Percentiles rank a stretch among this genome's conserved stretches.
Conservation (phyloP, 2,329 filamentous ascomycete genomes). For the Helicocarpus griseus region DNA sequence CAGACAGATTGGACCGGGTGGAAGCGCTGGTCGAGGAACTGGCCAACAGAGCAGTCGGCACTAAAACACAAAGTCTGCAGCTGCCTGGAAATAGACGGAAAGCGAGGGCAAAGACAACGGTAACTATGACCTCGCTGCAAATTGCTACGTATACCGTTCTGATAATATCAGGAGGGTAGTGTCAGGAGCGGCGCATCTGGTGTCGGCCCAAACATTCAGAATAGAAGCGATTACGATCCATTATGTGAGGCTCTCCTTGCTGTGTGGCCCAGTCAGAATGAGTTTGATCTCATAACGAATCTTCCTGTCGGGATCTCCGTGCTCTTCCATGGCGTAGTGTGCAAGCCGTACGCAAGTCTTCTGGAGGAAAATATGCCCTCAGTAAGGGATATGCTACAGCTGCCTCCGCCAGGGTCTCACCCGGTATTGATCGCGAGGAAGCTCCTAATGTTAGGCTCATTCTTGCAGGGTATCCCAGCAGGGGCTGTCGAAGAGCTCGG, state of each 20-base stretch:
- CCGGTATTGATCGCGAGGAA: conserved; percentile 41
- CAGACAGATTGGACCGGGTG: conserved; percentile 37
- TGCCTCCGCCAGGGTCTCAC: conserved; percentile 33
- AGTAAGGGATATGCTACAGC: conserved; percentile 26
- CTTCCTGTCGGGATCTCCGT: conserved; percentile 23
- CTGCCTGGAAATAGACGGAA: not conserved
- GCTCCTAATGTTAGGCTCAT: conserved; percentile 38
- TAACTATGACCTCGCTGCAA: too few relatives aligned
- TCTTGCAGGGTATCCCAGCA: conserved; percentile 39
- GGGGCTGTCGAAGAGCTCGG: conserved; percentile 15
- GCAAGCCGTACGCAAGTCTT: conserved; percentile 21
- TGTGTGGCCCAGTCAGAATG: conserved; percentile 31
- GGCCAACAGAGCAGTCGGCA: conserved; percentile 27
- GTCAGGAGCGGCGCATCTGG: too few relatives aligned
- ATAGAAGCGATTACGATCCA: conserved; percentile 11
- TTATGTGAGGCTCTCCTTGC: conserved; percentile 25
- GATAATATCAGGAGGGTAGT: too few relatives aligned
- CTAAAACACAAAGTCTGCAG: conserved; percentile 7
- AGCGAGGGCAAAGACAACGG: not conserved
- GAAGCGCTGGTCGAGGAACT: conserved; percentile 41
- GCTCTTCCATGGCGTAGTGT: conserved; percentile 30
- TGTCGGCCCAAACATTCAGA: conserved; percentile 1
- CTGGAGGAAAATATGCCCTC: conserved; percentile 13
- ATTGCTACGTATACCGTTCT: too few relatives aligned
- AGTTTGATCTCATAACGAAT: conserved; percentile 28